These are phyloP conservation scores for Globisporangium uncinulatum DNA, from an alignment of 352 stramenopile genomes.

Conservation along the genomic window DNA sequence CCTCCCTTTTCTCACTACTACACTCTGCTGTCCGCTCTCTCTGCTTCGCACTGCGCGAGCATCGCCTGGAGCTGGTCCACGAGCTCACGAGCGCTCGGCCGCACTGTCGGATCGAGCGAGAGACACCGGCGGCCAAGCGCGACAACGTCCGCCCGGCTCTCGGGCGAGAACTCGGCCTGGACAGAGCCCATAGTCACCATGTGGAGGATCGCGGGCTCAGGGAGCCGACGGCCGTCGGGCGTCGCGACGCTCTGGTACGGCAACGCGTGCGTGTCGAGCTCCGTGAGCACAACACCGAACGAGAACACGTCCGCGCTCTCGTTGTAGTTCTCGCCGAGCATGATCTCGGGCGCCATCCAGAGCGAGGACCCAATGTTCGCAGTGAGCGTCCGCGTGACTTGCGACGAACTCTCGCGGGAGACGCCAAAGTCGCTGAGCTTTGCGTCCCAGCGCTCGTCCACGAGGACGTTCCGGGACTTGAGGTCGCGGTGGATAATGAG, in stretches of 20 bases:
- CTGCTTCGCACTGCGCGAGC: background rate
- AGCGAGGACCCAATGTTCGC: slow-evolving; percentile 34
- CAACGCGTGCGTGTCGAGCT: slow-evolving; percentile 62
- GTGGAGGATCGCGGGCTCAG: slow-evolving; percentile 22
- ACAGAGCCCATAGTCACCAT: slow-evolving; percentile 24
- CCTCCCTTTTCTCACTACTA: too few relatives aligned
- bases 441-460: slow-evolving; percentile 27
- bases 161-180: slow-evolving; percentile 14
- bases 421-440: slow-evolving; percentile 60
- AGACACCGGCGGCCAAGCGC: slow-evolving; percentile 22
- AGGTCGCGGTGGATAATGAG: slow-evolving; percentile 53
- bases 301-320: slow-evolving; percentile 77
- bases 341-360: slow-evolving; percentile 41
- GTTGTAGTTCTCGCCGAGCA: slow-evolving; percentile 24
- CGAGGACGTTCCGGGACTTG: slow-evolving; percentile 52
- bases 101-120: slow-evolving; percentile 17
- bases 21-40: background rate
- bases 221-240: slow-evolving; percentile 14
- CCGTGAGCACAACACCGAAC: slow-evolving; percentile 81
- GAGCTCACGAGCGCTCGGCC: slow-evolving; percentile 14
- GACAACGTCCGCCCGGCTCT: slow-evolving; percentile 18
- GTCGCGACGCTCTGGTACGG: slow-evolving; percentile 17
- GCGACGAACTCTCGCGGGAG: slow-evolving; percentile 19
- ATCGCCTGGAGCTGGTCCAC: slow-evolving; percentile 1
- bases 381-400: slow-evolving; percentile 31